phyloP scores from a whole-genome alignment of 192 early-diverging fungal genomes.

The Coemansia sp. region DNA sequence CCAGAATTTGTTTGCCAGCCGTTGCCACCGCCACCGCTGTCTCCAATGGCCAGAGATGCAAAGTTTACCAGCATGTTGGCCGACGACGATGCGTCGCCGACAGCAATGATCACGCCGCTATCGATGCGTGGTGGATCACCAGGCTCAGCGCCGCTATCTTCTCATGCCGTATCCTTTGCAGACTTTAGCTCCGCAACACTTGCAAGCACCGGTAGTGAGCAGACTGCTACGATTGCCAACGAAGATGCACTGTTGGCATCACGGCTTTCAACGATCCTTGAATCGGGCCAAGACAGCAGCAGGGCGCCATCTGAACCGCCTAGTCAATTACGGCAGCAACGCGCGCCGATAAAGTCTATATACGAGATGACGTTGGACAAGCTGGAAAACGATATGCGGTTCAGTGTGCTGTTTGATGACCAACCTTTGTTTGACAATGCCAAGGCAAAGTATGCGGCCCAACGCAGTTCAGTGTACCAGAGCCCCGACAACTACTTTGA shows the following conservation, averaged over 20 bases:
- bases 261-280: constrained; percentile 45
- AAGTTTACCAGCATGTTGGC: neutral
- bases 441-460: constrained; percentile 46
- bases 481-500: constrained; percentile 22
- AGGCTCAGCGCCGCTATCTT: constrained; percentile 24
- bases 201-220: neutral
- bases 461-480: constrained; percentile 53
- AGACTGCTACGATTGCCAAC: neutral
- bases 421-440: constrained; percentile 39
- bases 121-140: constrained; percentile 23
- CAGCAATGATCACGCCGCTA: constrained; percentile 30
- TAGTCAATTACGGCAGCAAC: constrained; percentile 3
- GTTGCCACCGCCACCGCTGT: constrained; percentile 31
- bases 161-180: neutral
- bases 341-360: constrained; percentile 25
- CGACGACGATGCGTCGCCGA: constrained; percentile 1
- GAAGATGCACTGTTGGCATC: constrained; percentile 11
- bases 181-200: neutral
- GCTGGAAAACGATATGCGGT: constrained; percentile 44
- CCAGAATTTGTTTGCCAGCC: constrained; percentile 44
- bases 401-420: constrained; percentile 44
- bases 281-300: constrained; percentile 19
- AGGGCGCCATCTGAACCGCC: neutral
- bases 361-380: constrained; percentile 52
- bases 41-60: constrained; percentile 7